A percentile compares a stretch with the other conserved stretches of the same genome.
These are phyloP conservation scores for Delonix regia DNA, from an alignment of 306 rosid species.

Conservation along the genomic window DNA sequence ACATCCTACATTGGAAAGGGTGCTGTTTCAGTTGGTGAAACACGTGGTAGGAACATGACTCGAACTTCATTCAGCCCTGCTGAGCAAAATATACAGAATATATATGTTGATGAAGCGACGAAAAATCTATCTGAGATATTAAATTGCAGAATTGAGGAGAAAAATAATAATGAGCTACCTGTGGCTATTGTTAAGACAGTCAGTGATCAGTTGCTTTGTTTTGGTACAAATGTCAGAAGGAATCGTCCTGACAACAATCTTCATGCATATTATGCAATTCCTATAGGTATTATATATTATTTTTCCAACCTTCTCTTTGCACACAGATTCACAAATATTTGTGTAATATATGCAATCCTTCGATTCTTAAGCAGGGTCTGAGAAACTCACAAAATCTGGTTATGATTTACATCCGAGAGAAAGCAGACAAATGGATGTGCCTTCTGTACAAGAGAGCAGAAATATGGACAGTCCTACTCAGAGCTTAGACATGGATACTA, in stretches of 20 bases:
- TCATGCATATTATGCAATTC: conserved; percentile 35
- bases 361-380: conserved; percentile 34
- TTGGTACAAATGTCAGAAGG: background rate
- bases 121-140: conserved; percentile 36
- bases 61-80: conserved; percentile 21
- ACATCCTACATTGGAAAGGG: conserved; percentile 43
- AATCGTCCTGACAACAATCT: conserved; percentile 28
- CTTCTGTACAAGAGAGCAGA: conserved; percentile 39
- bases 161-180: conserved; percentile 37
- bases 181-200: conserved; percentile 27
- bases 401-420: conserved; percentile 22
- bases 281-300: conserved; percentile 48
- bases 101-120: conserved; percentile 37
- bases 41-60: conserved; percentile 29
- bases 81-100: conserved; percentile 40
- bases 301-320: conserved; percentile 30
- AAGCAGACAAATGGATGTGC: conserved; percentile 30
- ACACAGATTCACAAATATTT: conserved; percentile 8
- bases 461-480: conserved; percentile 22
- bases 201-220: conserved; percentile 26
- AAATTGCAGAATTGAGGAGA: conserved; percentile 37
- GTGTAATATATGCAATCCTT: conserved; percentile 16
- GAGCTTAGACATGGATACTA: conserved; percentile 23
- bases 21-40: conserved; percentile 48
- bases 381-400: conserved; percentile 27